Conservation (phyloP, 495 filamentous ascomycete species). For the Xylaria sp. region DNA sequence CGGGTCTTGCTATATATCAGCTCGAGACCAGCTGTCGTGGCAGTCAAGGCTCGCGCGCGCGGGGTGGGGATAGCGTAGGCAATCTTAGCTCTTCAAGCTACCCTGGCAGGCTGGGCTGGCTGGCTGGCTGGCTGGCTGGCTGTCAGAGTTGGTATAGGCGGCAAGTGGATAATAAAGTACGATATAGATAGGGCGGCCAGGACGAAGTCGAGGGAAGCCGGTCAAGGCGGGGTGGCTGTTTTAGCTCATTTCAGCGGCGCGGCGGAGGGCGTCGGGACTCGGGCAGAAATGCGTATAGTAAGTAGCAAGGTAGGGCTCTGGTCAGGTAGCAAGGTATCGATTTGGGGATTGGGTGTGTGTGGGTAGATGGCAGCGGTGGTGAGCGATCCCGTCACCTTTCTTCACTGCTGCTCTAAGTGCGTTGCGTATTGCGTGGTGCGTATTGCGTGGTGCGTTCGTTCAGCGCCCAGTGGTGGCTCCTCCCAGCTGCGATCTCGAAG, state of each 20-base stretch:
- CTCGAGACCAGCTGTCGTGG: constrained; percentile 10
- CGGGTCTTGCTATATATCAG: constrained; percentile 1
- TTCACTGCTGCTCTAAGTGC: no score
- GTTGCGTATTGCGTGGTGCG: no score
- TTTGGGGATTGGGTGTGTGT: constrained; percentile 23
- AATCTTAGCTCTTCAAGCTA: constrained; percentile 22
- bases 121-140: constrained; percentile 24
- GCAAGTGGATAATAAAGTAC: neutral
- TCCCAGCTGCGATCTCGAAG: constrained; percentile 3
- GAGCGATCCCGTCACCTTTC: no score
- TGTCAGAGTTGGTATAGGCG: constrained; percentile 10
- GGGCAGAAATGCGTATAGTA: constrained; percentile 27
- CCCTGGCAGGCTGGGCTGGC: constrained; percentile 22
- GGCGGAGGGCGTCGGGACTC: constrained; percentile 23
- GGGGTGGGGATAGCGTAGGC: constrained; percentile 19
- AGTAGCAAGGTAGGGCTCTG: constrained; percentile 7
- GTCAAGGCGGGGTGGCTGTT: constrained; percentile 27
- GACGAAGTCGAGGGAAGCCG: constrained; percentile 19
- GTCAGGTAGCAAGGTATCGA: constrained; percentile 26
- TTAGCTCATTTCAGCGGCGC: constrained; percentile 30
- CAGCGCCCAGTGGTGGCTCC: neutral
- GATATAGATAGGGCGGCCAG: constrained; percentile 20
- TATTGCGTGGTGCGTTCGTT: neutral
- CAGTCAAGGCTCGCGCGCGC: constrained; percentile 18
- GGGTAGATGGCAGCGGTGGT: constrained; percentile 8